Evolutionary conservation across 805 yeast genomes (phyloP), one percentile per base, ranked within the genome.

Genomic region (Kodamaea sagamina): DNA sequence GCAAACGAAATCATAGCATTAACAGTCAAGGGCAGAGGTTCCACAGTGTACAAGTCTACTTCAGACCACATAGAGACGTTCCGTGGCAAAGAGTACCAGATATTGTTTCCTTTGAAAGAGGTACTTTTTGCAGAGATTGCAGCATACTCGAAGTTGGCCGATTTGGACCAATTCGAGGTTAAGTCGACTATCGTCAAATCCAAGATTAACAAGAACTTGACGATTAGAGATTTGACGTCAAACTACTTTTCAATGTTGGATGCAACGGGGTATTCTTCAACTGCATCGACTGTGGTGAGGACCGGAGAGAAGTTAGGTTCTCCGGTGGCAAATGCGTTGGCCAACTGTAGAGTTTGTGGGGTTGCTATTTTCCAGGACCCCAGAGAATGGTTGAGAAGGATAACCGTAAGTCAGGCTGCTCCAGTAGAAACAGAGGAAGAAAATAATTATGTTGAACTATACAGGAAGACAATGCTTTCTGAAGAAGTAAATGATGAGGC

Each of bases 231-330:
- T 55, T 72, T 92, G 39, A 82, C 89, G 1, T 70, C 79, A 19
- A 77, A 81, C 39, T 92, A 92, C 61, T 88, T 88, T 53, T 74
- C 69, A 22, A 72, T 74, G 25, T 79, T 90, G 17, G 96, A 88
- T 55, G 73, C 74, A 4, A 67, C 70, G 7, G 89, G 82, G 11
- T 89, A 89, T 57, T 89, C 96, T 0, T 87, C 92, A 44, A 86
- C 92, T 2, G 89, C 90, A 2, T 85, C 97, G 0, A 90, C 98
- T 0, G 97, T 92, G 15, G 89, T 89, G 10, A 83, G 87, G 51
- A 89, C 96, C 0, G 96, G 93, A 4, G 82, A 82, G 37, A 89
- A 92, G 59, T 64, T 90, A 35, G 75, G 73, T 1, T 71, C 71
- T 6, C 87, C 86, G 0, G 39, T 41, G 16, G 46, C 36, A 8